Conservation (phyloP, 257 asterid genomes). For the Henckelia pumila region DNA sequence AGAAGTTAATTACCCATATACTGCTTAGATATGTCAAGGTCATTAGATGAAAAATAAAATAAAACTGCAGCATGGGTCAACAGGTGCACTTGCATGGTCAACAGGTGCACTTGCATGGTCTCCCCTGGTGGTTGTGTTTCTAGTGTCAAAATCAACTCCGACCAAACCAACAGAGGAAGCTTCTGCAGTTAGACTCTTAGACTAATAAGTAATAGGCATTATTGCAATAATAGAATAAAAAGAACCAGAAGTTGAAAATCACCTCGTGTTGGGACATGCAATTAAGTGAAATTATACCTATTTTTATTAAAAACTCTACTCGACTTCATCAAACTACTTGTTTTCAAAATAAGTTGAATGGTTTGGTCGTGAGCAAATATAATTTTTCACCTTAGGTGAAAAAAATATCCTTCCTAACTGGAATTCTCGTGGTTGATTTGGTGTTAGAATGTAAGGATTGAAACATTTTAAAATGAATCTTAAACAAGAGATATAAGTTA, state of each 20-base stretch:
- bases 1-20: not conserved
- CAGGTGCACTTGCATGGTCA: not conserved
- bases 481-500: conserved; percentile 33
- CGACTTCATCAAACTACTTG: conserved; percentile 3
- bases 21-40: not conserved
- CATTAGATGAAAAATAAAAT: not conserved
- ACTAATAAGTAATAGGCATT: not conserved
- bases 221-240: not conserved
- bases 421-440: not conserved
- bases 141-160: not conserved
- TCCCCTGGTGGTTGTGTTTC: not conserved
- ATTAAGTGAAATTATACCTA: too few species aligned
- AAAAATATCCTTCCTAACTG: not conserved
- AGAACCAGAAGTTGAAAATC: not conserved
- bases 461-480: conserved; percentile 13
- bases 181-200: not conserved
- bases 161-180: not conserved
- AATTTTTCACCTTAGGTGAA: too few species aligned
- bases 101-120: not conserved
- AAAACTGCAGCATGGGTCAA: not conserved
- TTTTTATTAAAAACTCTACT: not conserved
- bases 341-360: not conserved
- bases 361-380: not conserved
- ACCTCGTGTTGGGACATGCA: not conserved
- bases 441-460: not conserved